Percentiles rank a stretch among this genome's conserved stretches.
These are phyloP conservation scores for Salinomyces thailandicus DNA, from an alignment of 2,329 filamentous ascomycete species.

Conservation along the genomic window DNA sequence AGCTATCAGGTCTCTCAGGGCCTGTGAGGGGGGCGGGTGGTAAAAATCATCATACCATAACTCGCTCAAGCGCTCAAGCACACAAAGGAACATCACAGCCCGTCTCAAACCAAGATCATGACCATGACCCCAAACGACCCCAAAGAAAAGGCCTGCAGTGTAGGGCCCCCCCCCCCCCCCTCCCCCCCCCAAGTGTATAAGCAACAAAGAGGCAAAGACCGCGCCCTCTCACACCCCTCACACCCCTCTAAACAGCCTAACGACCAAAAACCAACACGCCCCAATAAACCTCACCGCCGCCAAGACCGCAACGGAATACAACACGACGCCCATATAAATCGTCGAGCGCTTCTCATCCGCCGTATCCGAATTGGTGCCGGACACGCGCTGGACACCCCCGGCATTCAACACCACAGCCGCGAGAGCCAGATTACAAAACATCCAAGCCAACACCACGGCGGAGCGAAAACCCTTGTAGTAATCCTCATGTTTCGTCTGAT, in stretches of 20 bases:
- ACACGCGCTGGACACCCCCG: constrained; percentile 57
- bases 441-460: constrained; percentile 86
- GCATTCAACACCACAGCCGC: constrained; percentile 77
- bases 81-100: too few relatives aligned
- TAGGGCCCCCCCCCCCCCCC: too few relatives aligned
- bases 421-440: constrained; percentile 88
- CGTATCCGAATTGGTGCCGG: constrained; percentile 19
- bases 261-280: constrained; percentile 83
- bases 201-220: too few relatives aligned
- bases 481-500: constrained; percentile 79
- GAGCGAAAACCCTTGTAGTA: constrained; percentile 96
- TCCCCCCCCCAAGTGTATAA: too few relatives aligned
- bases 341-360: constrained; percentile 47
- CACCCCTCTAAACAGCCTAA: constrained; percentile 62
- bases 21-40: too few relatives aligned
- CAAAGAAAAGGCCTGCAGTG: too few relatives aligned
- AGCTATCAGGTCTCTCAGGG: too few relatives aligned
- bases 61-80: too few relatives aligned
- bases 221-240: too few relatives aligned
- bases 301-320: constrained; percentile 80
- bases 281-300: constrained; percentile 81
- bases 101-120: too few relatives aligned
- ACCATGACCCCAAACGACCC: too few relatives aligned
- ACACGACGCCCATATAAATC: constrained; percentile 75
- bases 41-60: too few relatives aligned